Conservation (phyloP, 192 early-diverging fungal species). For the Diversispora eburnea region DNA sequence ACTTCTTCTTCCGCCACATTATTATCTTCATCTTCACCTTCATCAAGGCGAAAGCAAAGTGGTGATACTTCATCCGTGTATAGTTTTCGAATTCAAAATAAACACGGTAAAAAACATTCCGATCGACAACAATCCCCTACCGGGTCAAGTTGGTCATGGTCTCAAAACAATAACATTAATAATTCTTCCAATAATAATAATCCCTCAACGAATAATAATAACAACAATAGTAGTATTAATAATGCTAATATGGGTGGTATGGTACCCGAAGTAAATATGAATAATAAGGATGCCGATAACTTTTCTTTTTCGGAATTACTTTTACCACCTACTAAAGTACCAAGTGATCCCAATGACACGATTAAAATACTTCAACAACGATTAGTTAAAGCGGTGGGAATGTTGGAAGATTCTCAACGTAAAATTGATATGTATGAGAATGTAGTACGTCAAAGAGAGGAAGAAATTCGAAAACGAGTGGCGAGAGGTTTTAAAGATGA, state of each 20-base stretch:
- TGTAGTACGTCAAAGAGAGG: conserved; percentile 19
- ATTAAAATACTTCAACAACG: neutral
- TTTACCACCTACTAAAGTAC: neutral
- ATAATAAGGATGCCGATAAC: too few relatives aligned
- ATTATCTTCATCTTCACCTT: too few relatives aligned
- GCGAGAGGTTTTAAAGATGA: conserved; percentile 1
- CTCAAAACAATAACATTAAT: neutral
- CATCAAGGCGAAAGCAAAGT: neutral
- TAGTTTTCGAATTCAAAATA: conserved; percentile 7
- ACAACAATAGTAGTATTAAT: neutral
- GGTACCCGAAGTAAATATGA: too few relatives aligned
- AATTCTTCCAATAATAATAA: neutral
- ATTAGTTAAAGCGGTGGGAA: conserved; percentile 17
- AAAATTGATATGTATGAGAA: conserved; percentile 11
- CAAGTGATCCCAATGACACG: conserved; percentile 3
- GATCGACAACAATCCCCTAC: neutral
- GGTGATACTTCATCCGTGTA: neutral
- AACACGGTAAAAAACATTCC: neutral
- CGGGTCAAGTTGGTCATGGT: neutral
- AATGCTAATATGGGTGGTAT: neutral
- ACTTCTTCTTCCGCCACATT: too few relatives aligned
- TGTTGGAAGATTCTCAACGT: conserved; percentile 20
- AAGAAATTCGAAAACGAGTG: conserved; percentile 16
- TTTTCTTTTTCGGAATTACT: conserved; percentile 7
- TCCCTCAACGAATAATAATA: neutral